Conservation (phyloP, 345 rosid species). For the Citrus unshiu region DNA sequence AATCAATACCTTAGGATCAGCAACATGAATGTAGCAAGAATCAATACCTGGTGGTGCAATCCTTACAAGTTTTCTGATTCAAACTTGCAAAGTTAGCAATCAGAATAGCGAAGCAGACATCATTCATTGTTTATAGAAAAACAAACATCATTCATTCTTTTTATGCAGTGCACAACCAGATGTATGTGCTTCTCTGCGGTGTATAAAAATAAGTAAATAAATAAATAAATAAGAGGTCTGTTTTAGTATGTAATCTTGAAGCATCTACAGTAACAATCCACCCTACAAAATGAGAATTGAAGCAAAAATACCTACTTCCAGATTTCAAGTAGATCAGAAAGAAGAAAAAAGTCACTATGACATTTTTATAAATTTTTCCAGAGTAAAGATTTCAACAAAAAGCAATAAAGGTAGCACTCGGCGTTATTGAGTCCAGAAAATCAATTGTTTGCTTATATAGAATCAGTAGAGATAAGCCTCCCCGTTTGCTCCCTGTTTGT, state of each 20-base stretch:
- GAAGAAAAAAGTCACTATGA: not conserved
- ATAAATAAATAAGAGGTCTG: too few relatives aligned
- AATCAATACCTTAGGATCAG: conserved; percentile 11
- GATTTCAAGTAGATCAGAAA: not conserved
- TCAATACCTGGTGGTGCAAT: conserved; percentile 8
- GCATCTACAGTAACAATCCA: not conserved
- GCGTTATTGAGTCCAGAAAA: not conserved
- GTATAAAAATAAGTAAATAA: too few relatives aligned
- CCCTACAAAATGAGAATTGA: not conserved
- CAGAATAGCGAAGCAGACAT: not conserved
- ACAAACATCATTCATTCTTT: not conserved
- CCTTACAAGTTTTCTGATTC: conserved; percentile 7
- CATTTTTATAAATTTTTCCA: not conserved
- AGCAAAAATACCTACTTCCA: not conserved
- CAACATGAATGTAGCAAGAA: conserved; percentile 11
- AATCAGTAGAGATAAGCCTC: not conserved
- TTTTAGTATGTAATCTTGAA: not conserved
- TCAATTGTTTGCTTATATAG: not conserved
- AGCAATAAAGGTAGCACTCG: not conserved
- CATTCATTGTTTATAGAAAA: conserved; percentile 2
- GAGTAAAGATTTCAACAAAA: not conserved
- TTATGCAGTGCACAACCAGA: not conserved
- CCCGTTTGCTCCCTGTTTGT: not conserved
- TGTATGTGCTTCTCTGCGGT: not conserved
- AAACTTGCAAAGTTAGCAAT: not conserved